Base-by-base conservation (phyloP, 768 basidiomycete species). In the Postia placenta region DNA sequence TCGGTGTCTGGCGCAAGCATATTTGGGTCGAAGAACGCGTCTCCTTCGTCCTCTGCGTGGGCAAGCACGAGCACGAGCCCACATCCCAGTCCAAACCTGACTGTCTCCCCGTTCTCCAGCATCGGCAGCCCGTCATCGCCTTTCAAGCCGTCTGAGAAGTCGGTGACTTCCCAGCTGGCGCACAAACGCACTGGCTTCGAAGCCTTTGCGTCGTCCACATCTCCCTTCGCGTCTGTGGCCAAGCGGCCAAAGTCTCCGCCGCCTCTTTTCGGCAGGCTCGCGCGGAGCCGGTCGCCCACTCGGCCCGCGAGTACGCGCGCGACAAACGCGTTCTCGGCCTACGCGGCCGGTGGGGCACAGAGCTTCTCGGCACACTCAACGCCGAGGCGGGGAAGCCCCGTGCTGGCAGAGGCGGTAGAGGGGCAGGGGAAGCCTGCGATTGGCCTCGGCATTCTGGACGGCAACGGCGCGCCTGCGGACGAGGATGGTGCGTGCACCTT, bases 1-100 rank as follows among this genome's bases (percentile, higher is more conserved):
- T 66, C 76, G 41, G 80, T 86, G 59, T 87, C 83, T 56, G 87
- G 85, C 41, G 76, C 82, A 51, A 85, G 77, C 59, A 54, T 75
- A 23, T 74, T 78, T 47, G 62, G 52, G 53, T 58, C 74, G 25
- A 54, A 62, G 35, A 57, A 69, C 26, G 64, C 63, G 19, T 53
- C 54, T 4, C 47, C 59, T 12, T 59, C 65, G n/a, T 63, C 60
- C 28, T 54, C 61, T 19, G 48, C 53, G n/a, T 60, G 53, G 56
- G 48, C 56, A 4, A 53, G 47, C n/a, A 45, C 55, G n/a, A 54
- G 40, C 39, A 41, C 56, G 14, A 47, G 46, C 40, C 30, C 37
- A 39, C 22, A 28, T 39, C 25, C 43, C 54, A 27, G 41, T 39
- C 25, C 43, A 54, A 27, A 38, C 51, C 5, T 52, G 53, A 11